These are phyloP conservation scores for Claviceps sorghi DNA, from an alignment of 2,329 filamentous ascomycete genomes.

Conservation along the genomic window DNA sequence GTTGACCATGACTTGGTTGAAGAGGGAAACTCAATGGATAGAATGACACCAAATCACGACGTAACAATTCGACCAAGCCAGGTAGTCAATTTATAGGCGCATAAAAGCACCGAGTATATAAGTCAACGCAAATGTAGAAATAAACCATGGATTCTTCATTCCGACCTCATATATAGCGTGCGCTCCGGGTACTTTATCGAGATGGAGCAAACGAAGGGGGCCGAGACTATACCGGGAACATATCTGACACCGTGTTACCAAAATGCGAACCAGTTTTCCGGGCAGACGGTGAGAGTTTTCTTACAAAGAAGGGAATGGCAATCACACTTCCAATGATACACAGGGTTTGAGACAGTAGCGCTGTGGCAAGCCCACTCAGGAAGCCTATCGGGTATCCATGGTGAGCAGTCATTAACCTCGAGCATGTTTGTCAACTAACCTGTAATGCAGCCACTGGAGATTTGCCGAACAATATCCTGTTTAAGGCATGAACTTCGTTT, in stretches of 20 bases:
- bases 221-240: conserved; percentile 30
- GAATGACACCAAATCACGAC: not conserved
- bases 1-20: conserved; percentile 63
- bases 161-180: conserved; percentile 33
- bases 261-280: not conserved
- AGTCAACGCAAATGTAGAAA: conserved; percentile 54
- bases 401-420: not conserved
- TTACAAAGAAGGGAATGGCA: conserved; percentile 49
- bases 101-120: conserved; percentile 49
- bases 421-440: conserved; percentile 21
- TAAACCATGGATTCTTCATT: conserved; percentile 47
- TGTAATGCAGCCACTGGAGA: conserved; percentile 39
- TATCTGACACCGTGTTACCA: conserved; percentile 13
- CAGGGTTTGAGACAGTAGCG: conserved; percentile 56
- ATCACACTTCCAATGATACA: conserved; percentile 52
- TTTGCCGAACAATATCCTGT: conserved; percentile 27
- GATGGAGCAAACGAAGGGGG: conserved; percentile 20
- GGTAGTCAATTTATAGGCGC: conserved; percentile 29
- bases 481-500: conserved; percentile 8
- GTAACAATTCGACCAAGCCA: not conserved
- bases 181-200: conserved; percentile 19
- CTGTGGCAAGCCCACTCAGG: conserved; percentile 47
- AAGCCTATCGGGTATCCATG: conserved; percentile 32
- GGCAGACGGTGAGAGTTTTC: conserved; percentile 9
- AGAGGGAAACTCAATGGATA: conserved; percentile 60